phyloP scores from a whole-genome alignment of 148 eudicot species.

The Agrostemma githago region DNA sequence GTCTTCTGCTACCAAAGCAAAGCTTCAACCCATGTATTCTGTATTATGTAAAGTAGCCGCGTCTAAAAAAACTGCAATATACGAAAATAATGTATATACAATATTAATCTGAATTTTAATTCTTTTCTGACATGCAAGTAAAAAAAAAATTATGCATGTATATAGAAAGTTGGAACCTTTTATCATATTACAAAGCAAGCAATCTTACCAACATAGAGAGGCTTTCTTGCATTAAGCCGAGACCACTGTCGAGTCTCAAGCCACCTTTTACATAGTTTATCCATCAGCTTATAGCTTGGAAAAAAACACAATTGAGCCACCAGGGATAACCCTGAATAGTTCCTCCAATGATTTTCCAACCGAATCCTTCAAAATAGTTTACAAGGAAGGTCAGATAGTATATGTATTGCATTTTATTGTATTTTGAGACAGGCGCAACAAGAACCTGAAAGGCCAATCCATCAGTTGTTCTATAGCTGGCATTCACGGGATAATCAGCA shows the following conservation, averaged over 20 bases:
- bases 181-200: not conserved
- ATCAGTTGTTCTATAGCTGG: constrained; percentile 88
- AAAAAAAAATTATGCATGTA: too few species aligned
- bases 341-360: constrained; percentile 79
- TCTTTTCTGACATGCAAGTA: too few species aligned
- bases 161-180: not conserved
- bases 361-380: constrained; percentile 60
- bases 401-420: not conserved
- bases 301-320: constrained; percentile 93
- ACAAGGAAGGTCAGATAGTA: constrained; percentile 15
- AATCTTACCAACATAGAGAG: constrained; percentile 77
- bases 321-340: constrained; percentile 77
- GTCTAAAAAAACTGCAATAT: too few species aligned
- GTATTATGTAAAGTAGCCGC: too few species aligned
- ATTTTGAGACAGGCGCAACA: not conserved
- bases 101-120: too few species aligned
- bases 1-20: too few species aligned
- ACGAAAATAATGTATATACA: too few species aligned
- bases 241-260: constrained; percentile 94
- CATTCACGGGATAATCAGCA: constrained; percentile 59
- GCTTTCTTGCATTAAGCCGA: constrained; percentile 64
- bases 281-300: constrained; percentile 97
- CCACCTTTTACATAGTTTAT: constrained; percentile 85
- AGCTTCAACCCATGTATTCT: too few species aligned
- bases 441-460: constrained; percentile 74